Base-by-base conservation (phyloP, 805 yeast genomes). In the Tetrapisispora phaffii region DNA sequence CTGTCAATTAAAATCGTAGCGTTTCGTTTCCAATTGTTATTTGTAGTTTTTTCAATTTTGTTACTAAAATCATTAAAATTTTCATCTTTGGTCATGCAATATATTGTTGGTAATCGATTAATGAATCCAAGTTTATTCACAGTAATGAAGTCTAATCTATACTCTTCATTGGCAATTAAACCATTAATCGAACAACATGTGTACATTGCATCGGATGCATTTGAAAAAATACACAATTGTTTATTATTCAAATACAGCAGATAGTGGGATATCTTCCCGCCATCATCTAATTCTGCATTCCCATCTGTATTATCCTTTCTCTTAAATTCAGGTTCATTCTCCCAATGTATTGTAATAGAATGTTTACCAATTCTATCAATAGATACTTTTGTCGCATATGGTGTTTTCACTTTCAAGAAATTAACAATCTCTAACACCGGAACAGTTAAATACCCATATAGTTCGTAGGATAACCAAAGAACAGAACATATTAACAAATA, bases 291-390 rank as follows among this genome's bases (percentile, higher is more conserved):
- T 17, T 20, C 13, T 7, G 19, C 33, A 21, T 20, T 16, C 19
- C 20, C 24, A 20, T 26, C 28, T 4, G 26, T 26, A 8, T 7
- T 7, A 26, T 35, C 22, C 13, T 7, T 33, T 6, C 8, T 5
- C 26, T 12, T 34, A 2, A 19, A 2, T 20, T 24, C 28, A 21
- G 40, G 39, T 42, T 62, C 64, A 45, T 63, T 63, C 45, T 63
- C 67, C 67, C 67, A 63, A 49, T 62, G 65, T 13, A 63, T 46
- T 2, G 65, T 58, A 7, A 63, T 53, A 1, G 63, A 52, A 33
- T 52, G 50, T 16, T 45, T 47, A 4, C 62, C 50, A n/a, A 63
- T 56, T 34, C 51, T 57, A 46, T 63, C 67, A 20, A 63, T 59
- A 2, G 67, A 62, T 5, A 62, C 58, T 43, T 62, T 62, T 4